phyloP scores from a whole-genome alignment of 371 early-diverging fungal genomes.

The Choanephora cucurbitarum region DNA sequence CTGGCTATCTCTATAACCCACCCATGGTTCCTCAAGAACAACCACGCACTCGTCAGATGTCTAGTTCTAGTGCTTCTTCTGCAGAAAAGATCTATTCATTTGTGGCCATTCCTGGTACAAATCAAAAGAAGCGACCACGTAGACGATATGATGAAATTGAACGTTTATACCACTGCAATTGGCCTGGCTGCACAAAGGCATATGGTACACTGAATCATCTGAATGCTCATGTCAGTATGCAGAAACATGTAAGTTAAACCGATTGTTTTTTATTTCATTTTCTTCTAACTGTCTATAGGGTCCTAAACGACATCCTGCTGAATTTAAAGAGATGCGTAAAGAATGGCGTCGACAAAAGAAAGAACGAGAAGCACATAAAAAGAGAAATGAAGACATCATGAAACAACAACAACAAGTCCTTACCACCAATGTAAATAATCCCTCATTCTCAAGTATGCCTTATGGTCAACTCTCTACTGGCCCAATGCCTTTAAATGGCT shows the following conservation, averaged over 20 bases:
- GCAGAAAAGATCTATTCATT: conserved; percentile 62
- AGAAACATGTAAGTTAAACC: conserved; percentile 61
- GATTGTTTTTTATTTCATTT: too few species aligned
- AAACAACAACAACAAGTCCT: conserved; percentile 19
- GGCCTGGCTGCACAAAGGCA: conserved; percentile 63
- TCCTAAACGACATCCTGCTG: conserved; percentile 47
- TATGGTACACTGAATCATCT: conserved; percentile 77
- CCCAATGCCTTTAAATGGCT: conserved; percentile 8
- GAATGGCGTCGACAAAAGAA: conserved; percentile 56
- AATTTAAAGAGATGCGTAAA: conserved; percentile 68
- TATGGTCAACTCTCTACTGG: conserved; percentile 16
- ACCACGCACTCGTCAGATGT: conserved; percentile 33
- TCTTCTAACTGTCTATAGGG: conserved; percentile 22
- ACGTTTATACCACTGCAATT: conserved; percentile 67
- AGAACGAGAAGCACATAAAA: conserved; percentile 42
- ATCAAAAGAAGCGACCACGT: conserved; percentile 68
- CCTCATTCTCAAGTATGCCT: conserved; percentile 12
- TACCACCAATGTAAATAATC: conserved; percentile 10
- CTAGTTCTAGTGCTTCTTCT: conserved; percentile 35
- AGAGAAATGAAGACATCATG: conserved; percentile 39
- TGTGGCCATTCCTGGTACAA: conserved; percentile 63
- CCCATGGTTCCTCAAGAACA: conserved; percentile 2
- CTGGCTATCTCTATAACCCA: neutral
- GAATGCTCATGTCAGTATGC: conserved; percentile 75
- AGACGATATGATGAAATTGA: conserved; percentile 73